These are phyloP conservation scores for Entophlyctis helioformis DNA, from an alignment of 192 early-diverging fungal genomes.

Conservation along the genomic window DNA sequence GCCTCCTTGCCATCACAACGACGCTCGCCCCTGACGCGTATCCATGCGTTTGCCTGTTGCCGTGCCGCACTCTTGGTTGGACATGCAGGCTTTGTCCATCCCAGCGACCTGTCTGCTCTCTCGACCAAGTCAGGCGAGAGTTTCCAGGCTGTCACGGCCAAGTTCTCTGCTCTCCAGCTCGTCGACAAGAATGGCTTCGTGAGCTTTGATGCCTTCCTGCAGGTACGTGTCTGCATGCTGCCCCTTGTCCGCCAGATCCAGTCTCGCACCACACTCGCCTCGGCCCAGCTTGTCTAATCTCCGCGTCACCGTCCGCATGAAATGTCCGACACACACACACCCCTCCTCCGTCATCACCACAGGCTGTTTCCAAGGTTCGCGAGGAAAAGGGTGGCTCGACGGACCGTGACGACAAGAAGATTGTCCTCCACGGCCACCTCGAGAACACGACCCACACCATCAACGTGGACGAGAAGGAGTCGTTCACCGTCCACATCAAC, in stretches of 20 bases:
- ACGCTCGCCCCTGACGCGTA: too few relatives aligned
- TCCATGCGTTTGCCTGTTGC: neutral
- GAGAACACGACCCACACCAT: conserved; percentile 91
- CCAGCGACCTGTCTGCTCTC: conserved; percentile 26
- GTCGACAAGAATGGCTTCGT: conserved; percentile 22
- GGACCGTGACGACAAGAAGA: conserved; percentile 49
- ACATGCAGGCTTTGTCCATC: conserved; percentile 21
- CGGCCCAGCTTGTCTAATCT: neutral
- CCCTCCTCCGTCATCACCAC: neutral
- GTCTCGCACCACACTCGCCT: conserved; percentile 1
- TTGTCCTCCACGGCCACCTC: conserved; percentile 69
- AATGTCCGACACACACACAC: neutral
- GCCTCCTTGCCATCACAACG: neutral
- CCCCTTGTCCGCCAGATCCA: too few relatives aligned
- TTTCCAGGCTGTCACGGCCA: conserved; percentile 23
- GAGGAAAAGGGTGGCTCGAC: conserved; percentile 33
- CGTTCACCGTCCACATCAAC: conserved; percentile 94
- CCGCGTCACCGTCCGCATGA: neutral
- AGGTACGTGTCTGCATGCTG: too few relatives aligned
- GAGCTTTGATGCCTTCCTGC: conserved; percentile 34
- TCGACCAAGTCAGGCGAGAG: conserved; percentile 37
- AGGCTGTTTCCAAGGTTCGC: conserved; percentile 29
- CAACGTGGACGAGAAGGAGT: conserved; percentile 96
- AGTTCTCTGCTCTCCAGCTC: conserved; percentile 22
- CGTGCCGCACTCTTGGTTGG: neutral